Conservation (phyloP, 1,139 yeast species). For the Eremothecium coryli region DNA sequence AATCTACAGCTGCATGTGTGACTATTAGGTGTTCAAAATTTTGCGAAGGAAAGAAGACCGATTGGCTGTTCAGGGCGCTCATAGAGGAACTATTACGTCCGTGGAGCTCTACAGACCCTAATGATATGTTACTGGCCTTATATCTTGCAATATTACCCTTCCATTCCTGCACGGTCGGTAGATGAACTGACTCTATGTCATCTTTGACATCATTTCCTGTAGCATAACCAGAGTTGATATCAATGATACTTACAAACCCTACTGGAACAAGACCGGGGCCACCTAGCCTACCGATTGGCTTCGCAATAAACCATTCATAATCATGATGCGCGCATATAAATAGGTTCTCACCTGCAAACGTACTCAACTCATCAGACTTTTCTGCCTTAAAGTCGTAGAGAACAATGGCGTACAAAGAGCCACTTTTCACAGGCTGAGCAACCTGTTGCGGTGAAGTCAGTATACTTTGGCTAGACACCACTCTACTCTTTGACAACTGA, state of each 20-base stretch:
- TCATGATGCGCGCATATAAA: slow-evolving; percentile 94
- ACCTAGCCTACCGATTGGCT: slow-evolving; percentile 88
- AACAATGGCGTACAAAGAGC: slow-evolving; percentile 53
- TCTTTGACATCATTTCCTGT: slow-evolving; percentile 40
- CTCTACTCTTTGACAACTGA: slow-evolving; percentile 32
- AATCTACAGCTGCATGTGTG: slow-evolving; percentile 65
- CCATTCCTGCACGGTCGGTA: slow-evolving; percentile 96
- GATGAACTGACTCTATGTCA: slow-evolving; percentile 52
- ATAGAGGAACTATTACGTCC: slow-evolving; percentile 7
- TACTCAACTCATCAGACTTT: slow-evolving; percentile 77
- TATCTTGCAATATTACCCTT: slow-evolving; percentile 83
- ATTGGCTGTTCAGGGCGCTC: slow-evolving; percentile 10
- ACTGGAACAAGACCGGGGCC: slow-evolving; percentile 97
- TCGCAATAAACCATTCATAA: slow-evolving; percentile 95
- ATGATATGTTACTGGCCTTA: slow-evolving; percentile 78
- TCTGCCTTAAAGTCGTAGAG: slow-evolving; percentile 84
- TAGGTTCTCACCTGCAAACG: slow-evolving; percentile 76
- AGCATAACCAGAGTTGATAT: slow-evolving; percentile 54
- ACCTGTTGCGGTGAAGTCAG: slow-evolving; percentile 6
- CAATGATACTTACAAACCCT: slow-evolving; percentile 77
- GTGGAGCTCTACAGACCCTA: slow-evolving; percentile 35
- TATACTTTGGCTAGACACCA: slow-evolving; percentile 12
- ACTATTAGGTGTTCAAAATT: slow-evolving; percentile 32
- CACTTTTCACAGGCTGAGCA: slow-evolving; percentile 19
- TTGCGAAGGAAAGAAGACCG: slow-evolving; percentile 11